Conservation (phyloP, 345 rosid species). For the Pistacia atlantica region DNA sequence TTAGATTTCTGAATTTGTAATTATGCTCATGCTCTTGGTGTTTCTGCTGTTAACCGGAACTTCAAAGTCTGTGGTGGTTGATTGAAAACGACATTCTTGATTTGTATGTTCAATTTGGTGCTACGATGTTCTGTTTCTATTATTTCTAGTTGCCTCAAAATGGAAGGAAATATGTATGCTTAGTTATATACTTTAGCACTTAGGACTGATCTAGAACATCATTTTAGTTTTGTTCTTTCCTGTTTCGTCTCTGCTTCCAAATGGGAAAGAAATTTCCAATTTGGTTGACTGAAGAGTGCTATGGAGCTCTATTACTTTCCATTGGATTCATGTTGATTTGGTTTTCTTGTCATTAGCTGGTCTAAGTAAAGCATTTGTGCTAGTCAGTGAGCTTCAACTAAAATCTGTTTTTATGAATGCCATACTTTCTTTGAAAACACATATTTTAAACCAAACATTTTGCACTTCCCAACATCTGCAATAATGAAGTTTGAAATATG, state of each 20-base stretch:
- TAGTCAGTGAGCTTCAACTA: not conserved
- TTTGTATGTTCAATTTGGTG: not conserved
- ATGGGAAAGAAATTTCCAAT: not conserved
- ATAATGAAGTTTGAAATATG: not conserved
- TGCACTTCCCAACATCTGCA: not conserved
- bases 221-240: not conserved
- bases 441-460: not conserved
- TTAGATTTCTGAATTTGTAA: not conserved
- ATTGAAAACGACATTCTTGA: not conserved
- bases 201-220: not conserved
- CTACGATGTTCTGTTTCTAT: not conserved
- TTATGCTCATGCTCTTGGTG: not conserved
- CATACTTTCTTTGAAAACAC: not conserved
- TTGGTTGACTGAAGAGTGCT: not conserved
- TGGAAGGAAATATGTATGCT: not conserved
- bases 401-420: not conserved
- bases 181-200: not conserved
- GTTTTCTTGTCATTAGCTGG: not conserved
- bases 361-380: not conserved
- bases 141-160: not conserved
- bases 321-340: not conserved
- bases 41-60: conserved; percentile 1
- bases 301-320: not conserved
- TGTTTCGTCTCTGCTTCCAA: not conserved
- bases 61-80: not conserved